Base-by-base conservation (phyloP, 192 early-diverging fungal genomes). In the Oehlia diaphana region DNA sequence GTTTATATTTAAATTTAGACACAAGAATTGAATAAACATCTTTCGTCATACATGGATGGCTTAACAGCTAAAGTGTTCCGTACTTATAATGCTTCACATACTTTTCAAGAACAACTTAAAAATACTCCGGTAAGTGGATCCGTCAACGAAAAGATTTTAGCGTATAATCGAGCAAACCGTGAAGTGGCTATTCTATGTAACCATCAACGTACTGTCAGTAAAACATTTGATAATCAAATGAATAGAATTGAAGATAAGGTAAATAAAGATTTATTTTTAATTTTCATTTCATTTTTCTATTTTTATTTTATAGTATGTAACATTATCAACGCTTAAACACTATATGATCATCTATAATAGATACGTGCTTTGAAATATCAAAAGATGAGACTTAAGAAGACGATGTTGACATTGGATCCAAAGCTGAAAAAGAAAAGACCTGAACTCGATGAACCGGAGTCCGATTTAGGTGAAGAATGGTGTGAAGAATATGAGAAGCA, bases 1-100 rank as follows among this genome's bases (percentile, higher is more conserved):
- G 9, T 68, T 37, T 49, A 3, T 33, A 2, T n/a, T 50, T 72
- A 7, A 47, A 47, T 21, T 47, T 81, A 95, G 91, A 95, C 97
- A 4, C 75, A 89, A 1, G 78, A 85, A 58, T 86, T 99, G 72
- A 99, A 99, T 84, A 98, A 95, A 85, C 93, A 97, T 81, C 82
- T 99, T 74, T 90, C 91, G 37, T 90, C 79, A 47, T 91, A 93
- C 79, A 98, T 98, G 96, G 86, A 89, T 16, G 96, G 97, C 7
- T 84, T 99, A 68, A 96, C 95, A 7, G 98, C 97, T 66, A 99
- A 99, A 84, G 98, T 99, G 19, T 99, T 99, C 87, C 97, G 98
- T 95, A 99, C 98, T 31, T 98, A 91, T 85, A 99, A 99, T 80
- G 98, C 98, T 9, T 98, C 96, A 19, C 87, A 88, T 77, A 96